Percentiles rank a stretch among this genome's conserved stretches.
Evolutionary conservation across 371 early-diverging fungal species (phyloP).

Genomic region (Rhizopus sp.): DNA sequence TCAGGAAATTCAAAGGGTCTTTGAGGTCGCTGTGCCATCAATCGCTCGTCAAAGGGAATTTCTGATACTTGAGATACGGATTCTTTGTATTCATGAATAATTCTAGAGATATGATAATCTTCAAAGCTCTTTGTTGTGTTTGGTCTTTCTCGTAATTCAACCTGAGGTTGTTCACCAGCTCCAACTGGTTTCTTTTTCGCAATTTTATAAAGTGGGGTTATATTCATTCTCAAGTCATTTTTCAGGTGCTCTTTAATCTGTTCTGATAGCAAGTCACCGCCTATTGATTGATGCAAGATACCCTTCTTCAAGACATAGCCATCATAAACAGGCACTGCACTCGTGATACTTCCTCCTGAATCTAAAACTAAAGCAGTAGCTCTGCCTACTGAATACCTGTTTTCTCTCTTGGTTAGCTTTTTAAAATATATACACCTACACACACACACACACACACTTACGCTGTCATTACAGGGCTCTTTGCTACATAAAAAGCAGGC

Average conservation of each 20-base stretch:
- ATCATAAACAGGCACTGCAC: constrained; percentile 93
- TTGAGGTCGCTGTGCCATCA: constrained; percentile 60
- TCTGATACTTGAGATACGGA: constrained; percentile 85
- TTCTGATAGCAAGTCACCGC: constrained; percentile 80
- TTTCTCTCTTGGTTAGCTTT: constrained; percentile 23
- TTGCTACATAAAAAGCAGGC: constrained; percentile 92
- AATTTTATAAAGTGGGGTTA: constrained; percentile 83
- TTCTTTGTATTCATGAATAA: constrained; percentile 90
- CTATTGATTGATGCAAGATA: constrained; percentile 74
- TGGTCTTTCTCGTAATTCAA: constrained; percentile 56
- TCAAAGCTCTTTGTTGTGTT: constrained; percentile 68
- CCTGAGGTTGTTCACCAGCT: constrained; percentile 63
- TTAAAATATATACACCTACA: too few species aligned
- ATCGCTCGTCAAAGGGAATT: constrained; percentile 61
- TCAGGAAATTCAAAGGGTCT: constrained; percentile 93
- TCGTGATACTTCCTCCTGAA: constrained; percentile 85
- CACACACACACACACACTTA: constrained; percentile 37
- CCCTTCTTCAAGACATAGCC: constrained; percentile 93
- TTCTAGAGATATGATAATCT: constrained; percentile 59
- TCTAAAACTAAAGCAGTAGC: constrained; percentile 93
- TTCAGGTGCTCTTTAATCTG: constrained; percentile 72
- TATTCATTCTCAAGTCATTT: constrained; percentile 54
- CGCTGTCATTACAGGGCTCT: constrained; percentile 90
- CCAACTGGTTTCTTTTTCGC: constrained; percentile 74
- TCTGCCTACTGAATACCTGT: constrained; percentile 81